Conservation (phyloP, 1,284 basidiomycete genomes). For the Laetiporus sulphureus region DNA sequence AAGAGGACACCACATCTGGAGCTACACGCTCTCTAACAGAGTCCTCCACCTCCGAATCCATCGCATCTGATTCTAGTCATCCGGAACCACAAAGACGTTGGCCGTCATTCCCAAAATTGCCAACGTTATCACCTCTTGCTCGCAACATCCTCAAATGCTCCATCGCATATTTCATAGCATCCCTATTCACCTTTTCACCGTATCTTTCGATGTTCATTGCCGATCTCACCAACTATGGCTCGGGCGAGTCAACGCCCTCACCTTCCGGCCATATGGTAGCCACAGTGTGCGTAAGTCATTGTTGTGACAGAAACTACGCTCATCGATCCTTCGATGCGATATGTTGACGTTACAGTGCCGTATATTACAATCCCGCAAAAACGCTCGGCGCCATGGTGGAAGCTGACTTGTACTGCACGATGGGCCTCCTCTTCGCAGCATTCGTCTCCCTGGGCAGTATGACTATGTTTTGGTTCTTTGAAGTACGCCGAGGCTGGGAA, state of each 20-base stretch:
- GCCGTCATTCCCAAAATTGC: slow-evolving; percentile 5
- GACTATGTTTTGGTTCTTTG: slow-evolving; percentile 73
- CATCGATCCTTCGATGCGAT: not conserved
- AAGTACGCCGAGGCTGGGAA: slow-evolving; percentile 58
- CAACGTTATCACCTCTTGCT: slow-evolving; percentile 11
- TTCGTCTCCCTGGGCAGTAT: slow-evolving; percentile 75
- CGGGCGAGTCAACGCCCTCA: slow-evolving; percentile 48
- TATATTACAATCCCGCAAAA: slow-evolving; percentile 82
- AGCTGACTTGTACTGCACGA: slow-evolving; percentile 72
- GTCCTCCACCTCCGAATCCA: not conserved
- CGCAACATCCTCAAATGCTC: slow-evolving; percentile 84
- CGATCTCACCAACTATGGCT: slow-evolving; percentile 63
- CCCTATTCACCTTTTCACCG: slow-evolving; percentile 89
- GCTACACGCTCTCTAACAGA: no score
- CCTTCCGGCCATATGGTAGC: slow-evolving; percentile 88
- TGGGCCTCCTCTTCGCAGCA: slow-evolving; percentile 67
- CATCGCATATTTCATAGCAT: slow-evolving; percentile 85
- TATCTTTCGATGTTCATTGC: slow-evolving; percentile 58
- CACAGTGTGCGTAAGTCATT: slow-evolving; percentile 42
- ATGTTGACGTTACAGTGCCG: slow-evolving; percentile 41
- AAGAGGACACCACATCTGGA: not conserved
- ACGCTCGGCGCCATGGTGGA: slow-evolving; percentile 90
- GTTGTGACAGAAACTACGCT: slow-evolving; percentile 3
- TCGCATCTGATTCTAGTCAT: not conserved
- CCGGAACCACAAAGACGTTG: not conserved